phyloP scores from a whole-genome alignment of 495 filamentous ascomycete species.

The Xylaria scruposa region DNA sequence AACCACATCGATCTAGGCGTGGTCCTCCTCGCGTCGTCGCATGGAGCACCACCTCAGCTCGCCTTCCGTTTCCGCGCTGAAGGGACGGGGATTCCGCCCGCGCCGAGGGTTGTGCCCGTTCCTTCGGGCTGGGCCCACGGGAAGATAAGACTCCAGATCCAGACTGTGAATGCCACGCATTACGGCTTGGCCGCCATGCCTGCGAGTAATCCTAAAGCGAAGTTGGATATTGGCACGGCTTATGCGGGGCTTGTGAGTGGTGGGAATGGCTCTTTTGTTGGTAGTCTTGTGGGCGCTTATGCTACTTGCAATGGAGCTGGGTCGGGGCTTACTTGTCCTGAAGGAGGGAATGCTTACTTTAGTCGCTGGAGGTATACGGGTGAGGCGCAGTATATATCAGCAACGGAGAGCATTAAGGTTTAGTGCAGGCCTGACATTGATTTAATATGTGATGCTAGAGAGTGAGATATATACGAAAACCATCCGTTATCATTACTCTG shows the following conservation, averaged over 20 bases:
- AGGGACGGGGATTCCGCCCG: conserved; percentile 24
- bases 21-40: conserved; percentile 36
- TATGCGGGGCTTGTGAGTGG: conserved; percentile 44
- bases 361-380: conserved; percentile 47
- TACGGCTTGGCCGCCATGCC: conserved; percentile 44
- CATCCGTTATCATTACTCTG: neutral
- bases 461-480: too few relatives aligned
- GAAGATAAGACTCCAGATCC: conserved; percentile 41
- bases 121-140: conserved; percentile 36
- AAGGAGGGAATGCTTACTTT: conserved; percentile 44
- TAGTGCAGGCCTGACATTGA: too few relatives aligned
- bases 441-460: too few relatives aligned
- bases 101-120: conserved; percentile 21
- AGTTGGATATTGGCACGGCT: conserved; percentile 39
- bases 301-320: conserved; percentile 54
- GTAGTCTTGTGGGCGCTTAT: conserved; percentile 50
- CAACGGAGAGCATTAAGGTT: conserved; percentile 30
- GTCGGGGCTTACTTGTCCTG: conserved; percentile 33
- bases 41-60: conserved; percentile 25
- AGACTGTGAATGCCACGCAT: conserved; percentile 47
- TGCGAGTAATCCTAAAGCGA: conserved; percentile 21
- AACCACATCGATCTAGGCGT: conserved; percentile 55
- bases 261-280: conserved; percentile 46
- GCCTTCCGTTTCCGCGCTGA: conserved; percentile 41
- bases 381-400: conserved; percentile 40